These are phyloP conservation scores for Pelargonium cotyledonis DNA, from an alignment of 441 rosid genomes.

Conservation along the genomic window DNA sequence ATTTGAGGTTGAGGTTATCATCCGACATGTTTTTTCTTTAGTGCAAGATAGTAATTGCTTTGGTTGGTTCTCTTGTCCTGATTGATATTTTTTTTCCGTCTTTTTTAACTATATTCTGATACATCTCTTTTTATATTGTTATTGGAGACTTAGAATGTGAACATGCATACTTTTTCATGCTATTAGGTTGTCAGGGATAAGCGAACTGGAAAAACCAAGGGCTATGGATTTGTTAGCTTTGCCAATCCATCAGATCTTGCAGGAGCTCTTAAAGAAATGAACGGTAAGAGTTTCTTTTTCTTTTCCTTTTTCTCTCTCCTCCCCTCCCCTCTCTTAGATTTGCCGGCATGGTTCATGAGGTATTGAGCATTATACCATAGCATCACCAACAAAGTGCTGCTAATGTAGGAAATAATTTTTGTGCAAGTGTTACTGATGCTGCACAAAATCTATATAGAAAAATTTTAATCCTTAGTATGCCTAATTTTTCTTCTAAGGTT, in stretches of 20 bases:
- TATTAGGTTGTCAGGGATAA: conserved; percentile 86
- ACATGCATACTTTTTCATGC: background rate
- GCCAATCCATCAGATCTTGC: conserved; percentile 75
- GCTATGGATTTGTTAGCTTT: conserved; percentile 95
- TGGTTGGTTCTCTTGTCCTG: background rate
- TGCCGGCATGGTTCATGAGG: too few species aligned
- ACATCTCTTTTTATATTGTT: background rate
- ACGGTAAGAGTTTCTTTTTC: conserved; percentile 38
- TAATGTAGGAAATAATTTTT: too few species aligned
- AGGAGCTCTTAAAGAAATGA: conserved; percentile 89
- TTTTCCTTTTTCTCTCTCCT: background rate
- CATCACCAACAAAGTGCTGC: too few species aligned
- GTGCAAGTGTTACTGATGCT: too few species aligned
- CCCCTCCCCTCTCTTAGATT: too few species aligned
- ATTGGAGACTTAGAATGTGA: background rate
- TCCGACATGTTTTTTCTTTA: background rate
- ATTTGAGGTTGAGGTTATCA: too few species aligned
- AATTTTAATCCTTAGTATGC: too few species aligned
- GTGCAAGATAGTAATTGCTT: background rate
- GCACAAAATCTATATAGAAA: too few species aligned
- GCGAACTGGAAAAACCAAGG: conserved; percentile 91
- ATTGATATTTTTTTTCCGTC: background rate
- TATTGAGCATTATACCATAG: too few species aligned
- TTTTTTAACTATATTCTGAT: background rate
- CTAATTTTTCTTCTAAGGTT: too few species aligned